A percentile compares a stretch with the other conserved stretches of the same genome.
phyloP scores from a whole-genome alignment of 805 yeast species.

The Saturnispora silvae region DNA sequence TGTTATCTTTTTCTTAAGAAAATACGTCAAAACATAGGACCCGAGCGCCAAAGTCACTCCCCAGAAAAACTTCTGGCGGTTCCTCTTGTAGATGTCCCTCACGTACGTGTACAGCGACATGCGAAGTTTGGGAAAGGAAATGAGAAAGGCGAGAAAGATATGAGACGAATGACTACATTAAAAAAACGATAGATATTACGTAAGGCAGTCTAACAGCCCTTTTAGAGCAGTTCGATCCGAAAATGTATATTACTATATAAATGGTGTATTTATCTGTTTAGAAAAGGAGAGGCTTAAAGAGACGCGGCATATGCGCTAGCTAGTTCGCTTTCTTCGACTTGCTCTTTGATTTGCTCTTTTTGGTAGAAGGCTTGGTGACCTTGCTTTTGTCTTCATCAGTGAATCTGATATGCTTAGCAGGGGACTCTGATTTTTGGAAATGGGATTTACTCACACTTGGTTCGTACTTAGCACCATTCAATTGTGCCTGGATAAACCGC shows the following conservation, averaged over 20 bases:
- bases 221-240: no score
- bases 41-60: conserved; percentile 36
- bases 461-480: conserved; percentile 13
- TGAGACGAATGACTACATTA: no score
- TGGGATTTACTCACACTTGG: conserved; percentile 22
- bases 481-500: conserved; percentile 24
- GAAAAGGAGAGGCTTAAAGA: no score
- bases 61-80: conserved; percentile 33
- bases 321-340: background rate
- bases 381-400: background rate
- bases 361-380: background rate
- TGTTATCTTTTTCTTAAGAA: conserved; percentile 33
- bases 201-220: no score
- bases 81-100: conserved; percentile 31
- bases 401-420: background rate
- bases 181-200: no score
- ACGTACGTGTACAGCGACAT: conserved; percentile 15
- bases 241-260: no score
- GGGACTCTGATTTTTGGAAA: background rate
- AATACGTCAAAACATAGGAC: conserved; percentile 33
- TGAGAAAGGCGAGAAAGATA: no score
- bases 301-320: no score
- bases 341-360: background rate
- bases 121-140: background rate
- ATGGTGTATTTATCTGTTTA: no score